Evolutionary conservation across 1,284 basidiomycete species (phyloP).

Genomic region (Papiliotrema terrestris): DNA sequence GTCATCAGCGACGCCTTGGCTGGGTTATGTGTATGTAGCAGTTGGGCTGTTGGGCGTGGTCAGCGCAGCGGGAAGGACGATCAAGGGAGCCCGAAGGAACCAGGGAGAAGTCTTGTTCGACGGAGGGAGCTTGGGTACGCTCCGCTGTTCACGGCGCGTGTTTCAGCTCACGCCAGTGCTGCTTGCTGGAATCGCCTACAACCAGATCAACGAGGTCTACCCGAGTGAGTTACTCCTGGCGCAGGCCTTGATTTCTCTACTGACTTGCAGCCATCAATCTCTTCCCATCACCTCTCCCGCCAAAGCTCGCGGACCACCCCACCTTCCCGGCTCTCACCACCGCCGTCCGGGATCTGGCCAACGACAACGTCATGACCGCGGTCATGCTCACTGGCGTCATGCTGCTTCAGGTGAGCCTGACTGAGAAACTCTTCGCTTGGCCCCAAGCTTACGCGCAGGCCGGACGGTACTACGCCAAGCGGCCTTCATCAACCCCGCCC

Average conservation of each 20-base stretch:
- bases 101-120: slow-evolving; percentile 45
- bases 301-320: slow-evolving; percentile 24
- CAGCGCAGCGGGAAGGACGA: slow-evolving; percentile 30
- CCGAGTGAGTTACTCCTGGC: slow-evolving; percentile 26
- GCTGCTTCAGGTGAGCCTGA: slow-evolving; percentile 38
- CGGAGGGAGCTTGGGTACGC: slow-evolving; percentile 41
- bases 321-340: slow-evolving; percentile 32
- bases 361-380: slow-evolving; percentile 44
- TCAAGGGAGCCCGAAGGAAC: slow-evolving; percentile 28
- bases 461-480: slow-evolving; percentile 39
- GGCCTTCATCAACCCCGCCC: slow-evolving; percentile 8
- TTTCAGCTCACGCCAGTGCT: slow-evolving; percentile 29
- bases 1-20: slow-evolving; percentile 19
- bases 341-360: slow-evolving; percentile 41
- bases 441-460: slow-evolving; percentile 22
- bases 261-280: slow-evolving; percentile 26
- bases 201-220: slow-evolving; percentile 37
- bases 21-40: slow-evolving; percentile 39
- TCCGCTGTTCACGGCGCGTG: not conserved
- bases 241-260: not conserved
- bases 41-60: slow-evolving; percentile 27
- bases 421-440: not conserved
- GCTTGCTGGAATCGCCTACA: slow-evolving; percentile 40
- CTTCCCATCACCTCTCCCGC: slow-evolving; percentile 32
- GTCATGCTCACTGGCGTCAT: slow-evolving; percentile 48